Evolutionary conservation across 2,329 filamentous ascomycete species (phyloP).

Genomic region (Plenodomus lindquistii): DNA sequence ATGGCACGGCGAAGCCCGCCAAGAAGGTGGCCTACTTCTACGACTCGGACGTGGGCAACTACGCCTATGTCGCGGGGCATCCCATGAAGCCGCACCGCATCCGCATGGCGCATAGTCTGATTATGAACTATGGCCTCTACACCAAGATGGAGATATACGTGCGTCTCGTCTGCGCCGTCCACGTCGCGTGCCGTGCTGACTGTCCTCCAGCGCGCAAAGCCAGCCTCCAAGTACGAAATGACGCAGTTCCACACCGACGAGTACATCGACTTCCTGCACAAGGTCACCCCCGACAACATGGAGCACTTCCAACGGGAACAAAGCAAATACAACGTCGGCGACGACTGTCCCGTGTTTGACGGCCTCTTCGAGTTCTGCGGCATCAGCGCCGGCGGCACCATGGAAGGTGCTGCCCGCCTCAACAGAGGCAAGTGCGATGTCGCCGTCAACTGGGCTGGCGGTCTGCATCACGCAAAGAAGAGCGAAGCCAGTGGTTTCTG

Average conservation of each 20-base stretch:
- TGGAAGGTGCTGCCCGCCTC: conserved; percentile 71
- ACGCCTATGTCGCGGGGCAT: conserved; percentile 83
- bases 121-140: conserved; percentile 75
- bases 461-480: conserved; percentile 94
- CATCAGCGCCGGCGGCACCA: conserved; percentile 70
- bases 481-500: conserved; percentile 94
- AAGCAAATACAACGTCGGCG: conserved; percentile 72
- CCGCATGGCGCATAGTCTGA: conserved; percentile 66
- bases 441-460: conserved; percentile 74
- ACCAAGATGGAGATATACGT: conserved; percentile 75
- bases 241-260: conserved; percentile 75
- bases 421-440: conserved; percentile 71
- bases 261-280: conserved; percentile 73
- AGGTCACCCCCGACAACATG: conserved; percentile 98
- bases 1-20: conserved; percentile 30
- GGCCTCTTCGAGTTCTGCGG: conserved; percentile 72
- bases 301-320: conserved; percentile 90
- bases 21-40: conserved; percentile 98
- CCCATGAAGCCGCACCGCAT: conserved; percentile 72
- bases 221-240: conserved; percentile 70
- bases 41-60: conserved; percentile 97
- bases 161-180: conserved; percentile 30
- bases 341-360: conserved; percentile 67
- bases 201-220: conserved; percentile 44
- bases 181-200: conserved; percentile 14